phyloP scores from a whole-genome alignment of 768 basidiomycete genomes.

The Tricholoma bakamatsutake region DNA sequence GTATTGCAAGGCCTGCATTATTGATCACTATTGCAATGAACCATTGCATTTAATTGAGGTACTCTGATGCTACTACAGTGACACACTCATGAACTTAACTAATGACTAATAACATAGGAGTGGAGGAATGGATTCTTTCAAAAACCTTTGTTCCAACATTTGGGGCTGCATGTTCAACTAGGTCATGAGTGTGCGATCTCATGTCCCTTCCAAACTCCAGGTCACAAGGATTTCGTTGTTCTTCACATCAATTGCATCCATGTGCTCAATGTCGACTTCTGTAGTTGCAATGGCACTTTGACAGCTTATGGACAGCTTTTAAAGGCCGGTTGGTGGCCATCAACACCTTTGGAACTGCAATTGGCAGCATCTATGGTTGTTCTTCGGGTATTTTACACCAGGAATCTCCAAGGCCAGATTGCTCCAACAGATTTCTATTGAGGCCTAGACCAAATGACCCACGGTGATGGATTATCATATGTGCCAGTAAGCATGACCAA shows the following conservation, averaged over 20 bases:
- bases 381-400: conserved; percentile 14
- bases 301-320: conserved; percentile 10
- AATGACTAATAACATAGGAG: conserved; percentile 4
- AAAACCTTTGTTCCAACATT: background rate
- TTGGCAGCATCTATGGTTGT: conserved; percentile 14
- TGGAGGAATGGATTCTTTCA: conserved; percentile 16
- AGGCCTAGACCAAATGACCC: background rate
- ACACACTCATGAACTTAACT: background rate
- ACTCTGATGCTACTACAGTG: background rate
- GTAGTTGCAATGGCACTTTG: conserved; percentile 9
- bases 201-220: conserved; percentile 6
- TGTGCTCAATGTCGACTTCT: conserved; percentile 12
- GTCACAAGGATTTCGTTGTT: conserved; percentile 14
- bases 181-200: conserved; percentile 11
- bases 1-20: conserved; percentile 10
- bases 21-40: conserved; percentile 8
- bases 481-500: too few relatives aligned
- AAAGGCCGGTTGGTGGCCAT: conserved; percentile 15
- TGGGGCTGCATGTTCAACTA: conserved; percentile 13
- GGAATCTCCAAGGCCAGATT: conserved; percentile 13
- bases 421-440: conserved; percentile 17
- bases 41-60: conserved; percentile 17
- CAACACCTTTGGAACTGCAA: conserved; percentile 14
- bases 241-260: conserved; percentile 19
- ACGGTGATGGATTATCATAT: too few relatives aligned